phyloP scores from a whole-genome alignment of 179 eudicot genomes.

The Sideroxylon spinosum region DNA sequence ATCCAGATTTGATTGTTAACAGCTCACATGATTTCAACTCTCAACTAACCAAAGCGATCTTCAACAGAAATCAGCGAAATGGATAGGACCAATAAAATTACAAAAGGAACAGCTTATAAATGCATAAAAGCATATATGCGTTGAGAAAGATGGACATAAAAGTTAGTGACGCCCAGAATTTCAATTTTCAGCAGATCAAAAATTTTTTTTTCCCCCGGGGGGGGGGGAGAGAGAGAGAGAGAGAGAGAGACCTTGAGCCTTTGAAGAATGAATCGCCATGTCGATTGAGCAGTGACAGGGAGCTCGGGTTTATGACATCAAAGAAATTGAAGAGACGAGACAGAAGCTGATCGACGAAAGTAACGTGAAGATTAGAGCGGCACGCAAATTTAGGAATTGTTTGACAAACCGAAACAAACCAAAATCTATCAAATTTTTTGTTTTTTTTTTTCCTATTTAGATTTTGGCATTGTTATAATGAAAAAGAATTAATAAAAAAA shows the following conservation, averaged over 20 bases:
- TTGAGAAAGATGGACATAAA: not conserved
- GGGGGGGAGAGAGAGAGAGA: not conserved
- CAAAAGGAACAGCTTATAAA: not conserved
- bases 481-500: too few relatives aligned
- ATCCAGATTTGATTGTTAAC: not conserved
- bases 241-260: slow-evolving; percentile 3
- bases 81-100: not conserved
- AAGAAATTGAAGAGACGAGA: not conserved
- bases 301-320: not conserved
- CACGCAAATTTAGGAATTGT: too few relatives aligned
- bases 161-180: too few relatives aligned
- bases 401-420: too few relatives aligned
- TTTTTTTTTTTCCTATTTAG: too few relatives aligned
- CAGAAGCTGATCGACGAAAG: too few relatives aligned
- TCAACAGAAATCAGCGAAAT: not conserved
- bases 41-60: not conserved
- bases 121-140: not conserved
- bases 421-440: too few relatives aligned
- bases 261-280: slow-evolving; percentile 7
- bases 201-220: too few relatives aligned
- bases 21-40: not conserved
- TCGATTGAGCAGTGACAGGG: not conserved
- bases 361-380: too few relatives aligned
- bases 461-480: too few relatives aligned
- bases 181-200: too few relatives aligned